phyloP scores from a whole-genome alignment of 2,329 filamentous ascomycete genomes.

The Phyllachora maydis region DNA sequence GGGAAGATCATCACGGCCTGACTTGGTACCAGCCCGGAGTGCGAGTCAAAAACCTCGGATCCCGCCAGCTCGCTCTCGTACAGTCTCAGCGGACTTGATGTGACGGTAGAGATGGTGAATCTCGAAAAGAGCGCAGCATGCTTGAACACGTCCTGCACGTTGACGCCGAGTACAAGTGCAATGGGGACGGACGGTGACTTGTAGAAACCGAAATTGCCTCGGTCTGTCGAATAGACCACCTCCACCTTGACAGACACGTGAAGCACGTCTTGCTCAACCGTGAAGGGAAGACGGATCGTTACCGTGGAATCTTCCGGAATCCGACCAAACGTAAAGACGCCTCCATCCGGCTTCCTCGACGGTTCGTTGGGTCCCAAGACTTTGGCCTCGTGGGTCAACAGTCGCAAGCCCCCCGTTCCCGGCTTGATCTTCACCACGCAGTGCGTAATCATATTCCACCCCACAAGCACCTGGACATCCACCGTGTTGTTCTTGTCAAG shows the following conservation, averaged over 20 bases:
- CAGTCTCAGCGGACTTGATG: conserved; percentile 51
- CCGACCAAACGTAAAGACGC: conserved; percentile 26
- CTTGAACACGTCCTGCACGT: conserved; percentile 93
- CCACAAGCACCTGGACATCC: conserved; percentile 51
- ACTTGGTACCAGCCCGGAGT: conserved; percentile 31
- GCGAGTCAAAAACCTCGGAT: conserved; percentile 47
- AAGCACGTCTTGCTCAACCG: conserved; percentile 54
- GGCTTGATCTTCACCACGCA: conserved; percentile 42
- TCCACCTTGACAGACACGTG: conserved; percentile 61
- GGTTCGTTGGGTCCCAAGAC: conserved; percentile 22
- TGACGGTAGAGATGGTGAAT: conserved; percentile 77
- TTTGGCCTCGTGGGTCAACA: conserved; percentile 38
- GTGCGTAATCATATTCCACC: conserved; percentile 46
- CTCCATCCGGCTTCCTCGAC: conserved; percentile 28
- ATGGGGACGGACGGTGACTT: conserved; percentile 45
- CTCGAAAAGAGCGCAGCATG: conserved; percentile 62
- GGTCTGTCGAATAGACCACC: conserved; percentile 46
- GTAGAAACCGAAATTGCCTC: conserved; percentile 43
- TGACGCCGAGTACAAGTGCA: conserved; percentile 71
- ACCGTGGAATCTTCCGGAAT: conserved; percentile 23
- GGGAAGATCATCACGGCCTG: conserved; percentile 48
- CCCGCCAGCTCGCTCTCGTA: conserved; percentile 48
- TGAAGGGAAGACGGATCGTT: conserved; percentile 58
- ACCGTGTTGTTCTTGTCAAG: conserved; percentile 63
- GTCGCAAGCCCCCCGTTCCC: conserved; percentile 42